Base-by-base conservation (phyloP, 2,329 filamentous ascomycete species). In the Stachybotrys chlorohalonatus region DNA sequence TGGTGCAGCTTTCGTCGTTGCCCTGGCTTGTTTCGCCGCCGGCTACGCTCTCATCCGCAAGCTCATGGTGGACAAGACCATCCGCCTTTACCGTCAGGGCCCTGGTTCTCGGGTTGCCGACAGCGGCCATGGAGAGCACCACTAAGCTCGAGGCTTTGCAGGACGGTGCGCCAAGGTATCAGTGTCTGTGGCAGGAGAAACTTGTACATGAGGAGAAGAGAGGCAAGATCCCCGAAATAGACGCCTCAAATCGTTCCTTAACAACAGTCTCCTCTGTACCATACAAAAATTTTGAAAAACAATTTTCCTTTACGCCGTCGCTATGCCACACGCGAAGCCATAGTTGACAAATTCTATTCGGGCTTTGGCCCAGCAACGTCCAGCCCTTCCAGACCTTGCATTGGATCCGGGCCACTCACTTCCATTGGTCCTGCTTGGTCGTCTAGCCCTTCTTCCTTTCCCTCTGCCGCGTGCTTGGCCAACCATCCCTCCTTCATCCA, bases 341-440 rank as follows among this genome's bases (percentile, higher is more conserved):
- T 61, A 53, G 58, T 42, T 62, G 61, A 46, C 56, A 54, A 46
- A 30, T 32, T 65, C 63, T 39, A 65, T 52, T 83, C 85, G 54
- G 82, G 86, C 70, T 89, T 92, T 11, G 94, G 94, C 8, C 95
- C 95, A 54, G 93, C 95, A 63, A 97, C 89, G 71, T 97, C 95
- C 54, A 97, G 76, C 15, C 89, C 90, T 70, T 97, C 92, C 7
- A 99, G 75, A 39, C 92, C 93, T 73, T 96, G 90, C 94, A 99
- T 99, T 4, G 93, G 90, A 73, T 97, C 91, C 63, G 86, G 82
- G 1, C 81, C 79, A 49, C 73, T 77, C 56, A 78, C 75, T 60
- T 80, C 81, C 46, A 47, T 8, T n/a, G 17, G 8, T 52, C 64
- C 53, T 42, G 58, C 32, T 46, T 58, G 58, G 49, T 53, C 58